Percentiles rank a stretch among this genome's conserved stretches.
Evolutionary conservation across 768 basidiomycete genomes (phyloP).

Genomic region (Boletus tomentosulus): DNA sequence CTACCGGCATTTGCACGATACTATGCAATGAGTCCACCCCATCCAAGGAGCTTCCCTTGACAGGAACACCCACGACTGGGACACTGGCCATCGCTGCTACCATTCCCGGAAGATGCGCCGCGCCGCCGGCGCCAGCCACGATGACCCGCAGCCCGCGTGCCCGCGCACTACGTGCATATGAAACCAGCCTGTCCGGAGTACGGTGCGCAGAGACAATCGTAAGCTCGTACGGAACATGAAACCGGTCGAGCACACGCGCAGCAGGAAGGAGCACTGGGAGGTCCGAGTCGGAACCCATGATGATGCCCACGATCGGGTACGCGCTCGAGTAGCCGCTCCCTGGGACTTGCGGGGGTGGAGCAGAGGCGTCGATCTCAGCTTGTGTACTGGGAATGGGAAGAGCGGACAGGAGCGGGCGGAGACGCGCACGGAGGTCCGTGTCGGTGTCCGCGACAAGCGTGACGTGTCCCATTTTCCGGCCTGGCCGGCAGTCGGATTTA

Average conservation of each 20-base stretch:
- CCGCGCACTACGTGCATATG: constrained; percentile 75
- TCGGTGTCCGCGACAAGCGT: constrained; percentile 84
- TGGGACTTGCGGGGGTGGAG: constrained; percentile 42
- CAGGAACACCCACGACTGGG: constrained; percentile 95
- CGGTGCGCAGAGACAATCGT: constrained; percentile 97
- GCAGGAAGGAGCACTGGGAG: constrained; percentile 91
- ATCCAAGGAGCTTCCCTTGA: constrained; percentile 89
- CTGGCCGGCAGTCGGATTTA: constrained; percentile 84
- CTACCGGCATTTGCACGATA: constrained; percentile 98
- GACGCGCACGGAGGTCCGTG: constrained; percentile 59
- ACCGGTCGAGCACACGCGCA: constrained; percentile 78
- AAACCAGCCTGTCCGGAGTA: constrained; percentile 81
- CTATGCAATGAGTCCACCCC: constrained; percentile 97
- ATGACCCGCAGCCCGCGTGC: constrained; percentile 66
- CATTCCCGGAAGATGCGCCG: constrained; percentile 98
- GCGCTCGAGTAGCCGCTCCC: constrained; percentile 54
- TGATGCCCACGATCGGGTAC: constrained; percentile 82
- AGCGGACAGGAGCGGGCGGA: constrained; percentile 70
- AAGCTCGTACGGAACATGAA: constrained; percentile 84
- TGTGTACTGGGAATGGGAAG: constrained; percentile 42
- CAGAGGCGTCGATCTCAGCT: constrained; percentile 50
- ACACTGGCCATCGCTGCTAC: constrained; percentile 90
- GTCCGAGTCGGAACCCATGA: constrained; percentile 99
- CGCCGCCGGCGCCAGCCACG: constrained; percentile 97
- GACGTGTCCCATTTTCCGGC: constrained; percentile 97